Conservation (phyloP, 2,329 filamentous ascomycete species). For the Xylaria arbuscula region DNA sequence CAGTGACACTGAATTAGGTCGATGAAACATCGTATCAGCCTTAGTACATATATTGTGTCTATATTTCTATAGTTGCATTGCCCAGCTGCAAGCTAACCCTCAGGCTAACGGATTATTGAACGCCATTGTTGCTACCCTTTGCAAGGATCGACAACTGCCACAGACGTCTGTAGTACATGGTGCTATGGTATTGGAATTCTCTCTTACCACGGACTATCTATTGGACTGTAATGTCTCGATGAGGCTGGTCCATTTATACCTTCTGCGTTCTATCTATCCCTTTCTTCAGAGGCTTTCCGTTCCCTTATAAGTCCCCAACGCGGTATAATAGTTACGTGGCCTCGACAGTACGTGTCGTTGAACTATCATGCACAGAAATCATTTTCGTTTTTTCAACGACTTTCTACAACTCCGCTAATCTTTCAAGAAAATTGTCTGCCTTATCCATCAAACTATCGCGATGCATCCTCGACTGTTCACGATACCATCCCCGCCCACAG, state of each 20-base stretch:
- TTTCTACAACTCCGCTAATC: neutral
- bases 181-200: conserved; percentile 15
- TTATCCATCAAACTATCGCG: neutral
- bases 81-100: conserved; percentile 23
- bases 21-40: conserved; percentile 15
- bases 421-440: neutral
- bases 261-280: neutral
- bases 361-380: neutral
- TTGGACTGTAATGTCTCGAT: conserved; percentile 1
- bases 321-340: neutral
- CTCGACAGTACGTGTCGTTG: neutral
- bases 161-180: conserved; percentile 8
- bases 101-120: conserved; percentile 23
- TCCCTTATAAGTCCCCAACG: neutral
- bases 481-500: neutral
- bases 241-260: neutral
- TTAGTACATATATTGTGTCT: neutral
- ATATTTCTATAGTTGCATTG: neutral
- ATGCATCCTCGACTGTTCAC: conserved; percentile 22
- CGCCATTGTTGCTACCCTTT: conserved; percentile 29
- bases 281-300: conserved; percentile 10
- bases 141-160: conserved; percentile 25
- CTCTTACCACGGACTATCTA: neutral
- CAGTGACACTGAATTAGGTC: neutral
- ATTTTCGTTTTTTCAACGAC: neutral